These are phyloP conservation scores for Phoma sp. DNA, from an alignment of 2,329 filamentous ascomycete species.

Conservation along the genomic window DNA sequence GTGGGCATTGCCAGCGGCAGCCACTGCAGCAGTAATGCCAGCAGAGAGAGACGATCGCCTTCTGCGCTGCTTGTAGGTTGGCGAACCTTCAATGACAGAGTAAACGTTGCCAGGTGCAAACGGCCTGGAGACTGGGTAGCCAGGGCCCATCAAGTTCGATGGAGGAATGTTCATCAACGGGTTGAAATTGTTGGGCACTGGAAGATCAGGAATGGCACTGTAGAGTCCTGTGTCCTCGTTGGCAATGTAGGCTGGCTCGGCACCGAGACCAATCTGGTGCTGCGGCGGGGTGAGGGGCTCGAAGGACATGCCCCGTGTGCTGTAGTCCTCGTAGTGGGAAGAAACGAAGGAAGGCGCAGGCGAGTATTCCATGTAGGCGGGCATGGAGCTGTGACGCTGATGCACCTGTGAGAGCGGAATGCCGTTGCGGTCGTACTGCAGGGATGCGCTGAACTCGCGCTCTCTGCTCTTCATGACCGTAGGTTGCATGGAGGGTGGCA, in stretches of 20 bases:
- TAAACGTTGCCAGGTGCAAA: constrained; percentile 83
- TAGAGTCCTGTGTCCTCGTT: constrained; percentile 98
- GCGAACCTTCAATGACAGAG: constrained; percentile 95
- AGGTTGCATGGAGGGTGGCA: constrained; percentile 74
- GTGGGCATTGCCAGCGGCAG: constrained; percentile 61
- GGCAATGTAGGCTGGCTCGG: constrained; percentile 95
- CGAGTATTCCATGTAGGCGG: constrained; percentile 96
- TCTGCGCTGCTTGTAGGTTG: constrained; percentile 97
- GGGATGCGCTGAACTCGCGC: constrained; percentile 69
- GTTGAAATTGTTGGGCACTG: constrained; percentile 77
- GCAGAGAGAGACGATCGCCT: constrained; percentile 91
- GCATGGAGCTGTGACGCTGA: constrained; percentile 98
- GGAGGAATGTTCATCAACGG: constrained; percentile 90
- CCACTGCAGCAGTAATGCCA: constrained; percentile 74
- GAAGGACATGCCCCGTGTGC: constrained; percentile 92
- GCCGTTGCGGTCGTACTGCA: constrained; percentile 92
- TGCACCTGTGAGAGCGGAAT: constrained; percentile 82
- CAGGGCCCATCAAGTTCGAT: constrained; percentile 79
- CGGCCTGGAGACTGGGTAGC: constrained; percentile 73
- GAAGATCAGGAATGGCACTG: constrained; percentile 89
- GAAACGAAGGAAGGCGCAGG: constrained; percentile 97
- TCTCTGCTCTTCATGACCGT: constrained; percentile 82
- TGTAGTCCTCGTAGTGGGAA: constrained; percentile 98
- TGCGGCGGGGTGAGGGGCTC: constrained; percentile 97
- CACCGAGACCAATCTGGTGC: constrained; percentile 78